Conservation (phyloP, 352 stramenopile genomes). For the Globisporangium splendens region DNA sequence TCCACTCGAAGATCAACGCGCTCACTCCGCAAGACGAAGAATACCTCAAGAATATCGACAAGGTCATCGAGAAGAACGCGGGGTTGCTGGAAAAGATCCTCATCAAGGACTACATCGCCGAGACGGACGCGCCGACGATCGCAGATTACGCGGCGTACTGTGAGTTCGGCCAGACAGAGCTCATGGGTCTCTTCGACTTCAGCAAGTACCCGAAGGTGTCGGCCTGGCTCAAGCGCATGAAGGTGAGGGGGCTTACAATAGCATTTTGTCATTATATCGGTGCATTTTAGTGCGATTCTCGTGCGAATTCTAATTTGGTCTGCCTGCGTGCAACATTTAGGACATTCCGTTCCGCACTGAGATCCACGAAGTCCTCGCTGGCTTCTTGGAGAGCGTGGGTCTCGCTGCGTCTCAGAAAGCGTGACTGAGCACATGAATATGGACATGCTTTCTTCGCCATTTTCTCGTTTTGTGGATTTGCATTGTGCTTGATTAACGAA, state of each 20-base stretch:
- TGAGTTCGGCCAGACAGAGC: slow-evolving; percentile 59
- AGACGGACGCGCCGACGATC: slow-evolving; percentile 50
- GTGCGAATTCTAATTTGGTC: too few species aligned
- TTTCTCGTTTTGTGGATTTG: too few species aligned
- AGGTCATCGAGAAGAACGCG: slow-evolving; percentile 36
- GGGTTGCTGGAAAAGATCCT: slow-evolving; percentile 44
- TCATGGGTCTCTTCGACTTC: slow-evolving; percentile 44
- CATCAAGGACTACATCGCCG: slow-evolving; percentile 41
- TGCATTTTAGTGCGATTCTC: too few species aligned
- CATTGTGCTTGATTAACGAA: too few species aligned
- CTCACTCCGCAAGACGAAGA: slow-evolving; percentile 35
- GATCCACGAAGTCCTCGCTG: slow-evolving; percentile 28
- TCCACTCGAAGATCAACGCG: slow-evolving; percentile 23
- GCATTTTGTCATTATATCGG: too few species aligned
- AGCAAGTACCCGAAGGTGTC: slow-evolving; percentile 44
- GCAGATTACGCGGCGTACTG: slow-evolving; percentile 56
- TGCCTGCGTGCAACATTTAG: too few species aligned
- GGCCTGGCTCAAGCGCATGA: slow-evolving; percentile 58
- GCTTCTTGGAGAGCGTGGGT: neutral
- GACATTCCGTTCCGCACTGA: slow-evolving; percentile 46
- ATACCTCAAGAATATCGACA: slow-evolving; percentile 25
- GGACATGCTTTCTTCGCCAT: too few species aligned
- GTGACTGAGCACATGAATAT: too few species aligned
- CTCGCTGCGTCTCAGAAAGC: too few species aligned
- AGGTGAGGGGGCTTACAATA: slow-evolving; percentile 10